Evolutionary conservation across 1,284 basidiomycete genomes (phyloP), one percentile per base, ranked within the genome.

Genomic region (Moesziomyces globuligerus): DNA sequence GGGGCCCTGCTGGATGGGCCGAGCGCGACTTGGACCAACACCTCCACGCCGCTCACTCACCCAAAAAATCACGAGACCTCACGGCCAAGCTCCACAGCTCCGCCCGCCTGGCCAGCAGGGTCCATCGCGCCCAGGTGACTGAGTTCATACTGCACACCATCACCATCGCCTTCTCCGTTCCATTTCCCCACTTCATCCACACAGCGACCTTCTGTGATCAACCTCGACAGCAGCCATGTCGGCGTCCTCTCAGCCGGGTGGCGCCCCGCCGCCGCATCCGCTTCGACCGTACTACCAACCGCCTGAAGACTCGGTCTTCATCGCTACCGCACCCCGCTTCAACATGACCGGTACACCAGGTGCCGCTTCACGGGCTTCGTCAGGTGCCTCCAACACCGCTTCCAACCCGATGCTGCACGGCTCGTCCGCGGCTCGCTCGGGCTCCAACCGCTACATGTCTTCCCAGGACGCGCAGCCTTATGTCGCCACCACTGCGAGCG

Each of bases 281-380:
- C 73, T 79, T 4, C 70, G 79, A 51, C 79, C 79, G 8, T 81
- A 81, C 55, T 76, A 80, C 41, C 58, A 71, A 18, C 70, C 72
- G 13, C 65, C 68, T 23, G 76, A 80, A 20, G 70, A 75, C 41
- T 55, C 71, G 15, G 55, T 74, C 44, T 80, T 78, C 44, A 60
- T 79, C 41, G 71, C 75, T 29, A 62, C 76, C 2, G 64, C 72
- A 7, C 73, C 78, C 9, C 72, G 60, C 32, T 67, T 74, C 57
- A 54, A 62, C 38, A 58, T 53, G 7, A 55, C 68, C n/a, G 62
- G 62, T 26, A 44, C 57, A n/a, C 55, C 72, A 7, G 39, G 36
- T 23, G 41, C 45, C 24, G 40, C 46, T 4, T 38, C 51, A 10
- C 44, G 47, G 20, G 36, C 39, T 18, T 29, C 61, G 29, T 53